These are phyloP conservation scores for Roridomyces roridus DNA, from an alignment of 768 basidiomycete genomes.

Conservation along the genomic window DNA sequence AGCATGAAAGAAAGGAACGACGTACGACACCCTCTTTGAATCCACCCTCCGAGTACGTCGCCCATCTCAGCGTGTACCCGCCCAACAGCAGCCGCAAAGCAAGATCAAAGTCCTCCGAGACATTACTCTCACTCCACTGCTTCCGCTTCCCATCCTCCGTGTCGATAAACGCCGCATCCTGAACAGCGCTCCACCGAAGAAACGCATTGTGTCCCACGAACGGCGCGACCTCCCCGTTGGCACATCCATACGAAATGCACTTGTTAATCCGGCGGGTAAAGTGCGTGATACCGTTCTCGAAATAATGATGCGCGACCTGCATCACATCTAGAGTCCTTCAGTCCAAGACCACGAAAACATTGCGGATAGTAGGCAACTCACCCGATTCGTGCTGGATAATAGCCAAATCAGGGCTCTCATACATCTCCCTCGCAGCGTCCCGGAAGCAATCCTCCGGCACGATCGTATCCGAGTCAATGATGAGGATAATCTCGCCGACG, in stretches of 20 bases:
- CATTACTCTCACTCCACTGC: slow-evolving; percentile 79
- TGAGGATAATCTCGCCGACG: slow-evolving; percentile 79
- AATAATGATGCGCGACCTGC: slow-evolving; percentile 89
- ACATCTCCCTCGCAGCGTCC: slow-evolving; percentile 87
- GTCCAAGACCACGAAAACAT: not conserved
- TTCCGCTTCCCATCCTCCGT: slow-evolving; percentile 64
- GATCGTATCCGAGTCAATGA: slow-evolving; percentile 82
- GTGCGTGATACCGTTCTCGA: slow-evolving; percentile 89
- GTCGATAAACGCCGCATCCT: slow-evolving; percentile 82
- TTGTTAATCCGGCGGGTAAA: slow-evolving; percentile 91
- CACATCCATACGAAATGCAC: slow-evolving; percentile 77
- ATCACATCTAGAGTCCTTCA: slow-evolving; percentile 62
- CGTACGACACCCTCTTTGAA: slow-evolving; percentile 86
- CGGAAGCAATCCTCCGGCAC: slow-evolving; percentile 89
- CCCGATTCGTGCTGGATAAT: slow-evolving; percentile 92
- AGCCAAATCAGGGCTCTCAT: slow-evolving; percentile 76
- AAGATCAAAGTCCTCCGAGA: slow-evolving; percentile 84
- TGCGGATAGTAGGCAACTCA: slow-evolving; percentile 23
- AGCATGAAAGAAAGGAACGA: no score
- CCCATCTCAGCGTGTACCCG: slow-evolving; percentile 81
- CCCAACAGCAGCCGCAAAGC: slow-evolving; percentile 71
- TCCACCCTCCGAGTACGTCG: slow-evolving; percentile 81
- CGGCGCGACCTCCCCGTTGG: slow-evolving; percentile 83
- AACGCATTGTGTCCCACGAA: slow-evolving; percentile 91
- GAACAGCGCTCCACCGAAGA: slow-evolving; percentile 84